Base-by-base conservation (phyloP, 139 green algal genomes). In the Chlamydomonas schloesseri region DNA sequence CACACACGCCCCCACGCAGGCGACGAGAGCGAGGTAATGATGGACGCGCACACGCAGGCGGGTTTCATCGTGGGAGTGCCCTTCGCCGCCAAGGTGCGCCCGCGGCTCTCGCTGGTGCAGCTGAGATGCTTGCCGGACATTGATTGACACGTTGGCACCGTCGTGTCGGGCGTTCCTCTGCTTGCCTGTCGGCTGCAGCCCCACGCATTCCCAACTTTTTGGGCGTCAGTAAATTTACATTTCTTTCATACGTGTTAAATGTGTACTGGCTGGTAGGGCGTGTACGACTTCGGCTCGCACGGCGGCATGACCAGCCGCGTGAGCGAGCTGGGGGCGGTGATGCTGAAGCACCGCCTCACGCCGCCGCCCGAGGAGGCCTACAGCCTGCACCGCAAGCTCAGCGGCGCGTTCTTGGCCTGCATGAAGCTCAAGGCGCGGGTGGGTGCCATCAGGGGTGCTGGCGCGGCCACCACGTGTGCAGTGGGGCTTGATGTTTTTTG, bases 321-420 rank as follows among this genome's bases (percentile, higher is more conserved):
- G 1, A 90, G 82, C 20, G 89, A 96, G 87, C 93, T 98, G 36
- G 96, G 96, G 0, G 72, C 85, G 1, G 88, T 96, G 18, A 98
- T 99, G 97, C 87, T 99, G 10, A 95, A 97, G 90, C 94, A 99
- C 86, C 87, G 97, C 4, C 91, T 99, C 31, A 98, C 92, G 5
- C 92, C 97, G 23, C 97, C 97, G 2, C 97, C 97, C 0, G 94
- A 98, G 71, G 97, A 99, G 79, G 93, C 93, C 20, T 99, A 99
- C 95, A 97, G 92, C 13, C 91, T 99, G 68, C 97, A 99, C 88
- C 91, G 97, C 62, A 98, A 98, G 91, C 94, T 99, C 4, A 96
- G 90, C 50, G 97, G 97, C 23, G 94, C 96, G 0, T 99, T 99
- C 90, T 88, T 99, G 70, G 96, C 96, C 28, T 99, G 97, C 91